Evolutionary conservation across 805 yeast species (phyloP).

Genomic region (Dipodascus geniculatus): DNA sequence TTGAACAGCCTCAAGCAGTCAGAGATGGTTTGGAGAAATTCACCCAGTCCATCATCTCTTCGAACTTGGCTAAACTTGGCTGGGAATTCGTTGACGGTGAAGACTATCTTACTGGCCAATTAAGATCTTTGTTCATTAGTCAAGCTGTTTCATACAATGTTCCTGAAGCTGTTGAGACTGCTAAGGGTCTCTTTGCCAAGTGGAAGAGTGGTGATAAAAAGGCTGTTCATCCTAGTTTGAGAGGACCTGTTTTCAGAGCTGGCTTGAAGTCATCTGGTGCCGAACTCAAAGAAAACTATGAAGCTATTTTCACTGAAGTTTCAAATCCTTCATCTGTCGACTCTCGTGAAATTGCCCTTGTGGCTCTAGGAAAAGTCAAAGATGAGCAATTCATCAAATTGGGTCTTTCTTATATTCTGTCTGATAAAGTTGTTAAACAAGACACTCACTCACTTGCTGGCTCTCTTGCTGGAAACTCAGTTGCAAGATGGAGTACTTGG

Average conservation of each 20-base stretch:
- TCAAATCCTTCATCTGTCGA: conserved; percentile 42
- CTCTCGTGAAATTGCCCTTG: conserved; percentile 42
- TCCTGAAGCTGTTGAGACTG: conserved; percentile 33
- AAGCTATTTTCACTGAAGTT: conserved; percentile 36
- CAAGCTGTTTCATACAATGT: conserved; percentile 47
- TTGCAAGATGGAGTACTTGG: conserved; percentile 37
- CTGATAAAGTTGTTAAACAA: conserved; percentile 36
- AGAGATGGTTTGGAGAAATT: conserved; percentile 40
- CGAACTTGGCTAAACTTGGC: conserved; percentile 41
- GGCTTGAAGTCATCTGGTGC: conserved; percentile 30
- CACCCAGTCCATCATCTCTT: conserved; percentile 39
- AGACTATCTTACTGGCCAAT: conserved; percentile 46
- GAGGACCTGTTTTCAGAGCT: conserved; percentile 33
- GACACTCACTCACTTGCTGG: conserved; percentile 42
- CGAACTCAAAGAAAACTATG: conserved; percentile 28
- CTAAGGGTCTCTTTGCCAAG: conserved; percentile 28
- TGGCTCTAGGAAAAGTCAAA: conserved; percentile 40
- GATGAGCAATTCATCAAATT: conserved; percentile 28
- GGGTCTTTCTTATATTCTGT: conserved; percentile 31
- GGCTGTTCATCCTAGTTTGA: conserved; percentile 40
- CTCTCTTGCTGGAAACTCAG: conserved; percentile 36
- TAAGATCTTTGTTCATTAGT: conserved; percentile 49
- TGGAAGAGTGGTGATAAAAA: conserved; percentile 33
- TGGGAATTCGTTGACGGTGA: conserved; percentile 50
- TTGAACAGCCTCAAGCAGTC: conserved; percentile 27